phyloP scores from a whole-genome alignment of 2,329 filamentous ascomycete species.

The Aaosphaeria arxii region DNA sequence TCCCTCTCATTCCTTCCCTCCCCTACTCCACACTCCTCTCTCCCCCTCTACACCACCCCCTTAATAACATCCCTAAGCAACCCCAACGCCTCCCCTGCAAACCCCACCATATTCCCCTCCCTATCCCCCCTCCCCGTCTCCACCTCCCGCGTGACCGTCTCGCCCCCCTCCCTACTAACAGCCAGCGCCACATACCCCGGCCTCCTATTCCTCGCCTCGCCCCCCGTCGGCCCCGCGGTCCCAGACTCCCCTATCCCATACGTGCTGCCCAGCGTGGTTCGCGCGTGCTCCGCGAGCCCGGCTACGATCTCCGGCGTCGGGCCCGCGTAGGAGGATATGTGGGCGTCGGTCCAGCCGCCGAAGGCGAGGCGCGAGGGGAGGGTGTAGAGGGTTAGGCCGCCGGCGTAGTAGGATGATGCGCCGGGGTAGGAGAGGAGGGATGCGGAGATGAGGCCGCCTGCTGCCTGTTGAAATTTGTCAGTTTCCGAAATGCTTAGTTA shows the following conservation, averaged over 20 bases:
- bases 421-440: slow-evolving; percentile 58
- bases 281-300: slow-evolving; percentile 55
- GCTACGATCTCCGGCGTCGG: slow-evolving; percentile 58
- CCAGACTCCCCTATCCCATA: slow-evolving; percentile 60
- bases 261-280: slow-evolving; percentile 54
- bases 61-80: slow-evolving; percentile 57
- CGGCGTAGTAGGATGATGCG: slow-evolving; percentile 57
- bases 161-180: slow-evolving; percentile 52
- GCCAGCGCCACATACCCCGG: slow-evolving; percentile 64
- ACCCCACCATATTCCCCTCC: slow-evolving; percentile 61
- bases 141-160: slow-evolving; percentile 52
- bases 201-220: slow-evolving; percentile 53
- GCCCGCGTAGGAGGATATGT: slow-evolving; percentile 54
- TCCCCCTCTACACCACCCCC: slow-evolving; percentile 10
- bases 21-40: too few relatives aligned
- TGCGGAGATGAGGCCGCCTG: slow-evolving; percentile 61
- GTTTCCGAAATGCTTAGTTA: too few relatives aligned
- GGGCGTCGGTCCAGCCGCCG: slow-evolving; percentile 58
- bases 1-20: too few relatives aligned
- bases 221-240: slow-evolving; percentile 62
- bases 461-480: too few relatives aligned
- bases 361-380: slow-evolving; percentile 56
- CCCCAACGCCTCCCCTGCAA: slow-evolving; percentile 57
- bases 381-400: slow-evolving; percentile 63
- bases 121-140: slow-evolving; percentile 56